phyloP scores from a whole-genome alignment of 768 basidiomycete species.

The Lepiota subincarnata region DNA sequence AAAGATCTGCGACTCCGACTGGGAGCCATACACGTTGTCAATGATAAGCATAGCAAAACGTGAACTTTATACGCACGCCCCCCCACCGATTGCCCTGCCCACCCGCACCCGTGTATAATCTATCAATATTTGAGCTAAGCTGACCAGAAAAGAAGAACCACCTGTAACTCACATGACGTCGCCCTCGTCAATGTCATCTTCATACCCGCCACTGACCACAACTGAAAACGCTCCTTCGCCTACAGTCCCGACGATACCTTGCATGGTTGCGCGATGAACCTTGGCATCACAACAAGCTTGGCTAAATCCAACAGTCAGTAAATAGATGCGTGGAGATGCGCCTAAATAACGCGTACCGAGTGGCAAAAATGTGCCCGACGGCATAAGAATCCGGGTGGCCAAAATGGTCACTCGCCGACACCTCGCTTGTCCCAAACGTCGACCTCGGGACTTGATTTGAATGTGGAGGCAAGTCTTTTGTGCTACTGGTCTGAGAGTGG shows the following conservation, averaged over 20 bases:
- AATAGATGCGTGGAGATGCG: background rate
- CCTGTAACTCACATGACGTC: conserved; percentile 30
- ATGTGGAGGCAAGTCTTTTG: background rate
- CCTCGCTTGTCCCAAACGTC: background rate
- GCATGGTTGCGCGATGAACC: conserved; percentile 25
- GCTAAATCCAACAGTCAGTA: conserved; percentile 16
- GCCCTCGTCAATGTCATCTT: conserved; percentile 38
- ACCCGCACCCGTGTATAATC: conserved; percentile 41
- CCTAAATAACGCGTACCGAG: background rate
- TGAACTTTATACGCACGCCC: background rate
- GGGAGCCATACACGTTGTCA: conserved; percentile 16
- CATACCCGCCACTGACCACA: conserved; percentile 36
- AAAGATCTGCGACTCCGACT: conserved; percentile 18
- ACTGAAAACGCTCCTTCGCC: conserved; percentile 36
- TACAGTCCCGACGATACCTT: conserved; percentile 32
- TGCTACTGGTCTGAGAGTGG: background rate
- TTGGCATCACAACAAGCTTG: conserved; percentile 20
- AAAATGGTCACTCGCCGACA: conserved; percentile 4
- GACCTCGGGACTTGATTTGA: background rate
- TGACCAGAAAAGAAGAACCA: background rate
- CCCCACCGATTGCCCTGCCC: background rate
- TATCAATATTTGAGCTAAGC: conserved; percentile 8
- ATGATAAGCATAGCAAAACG: background rate
- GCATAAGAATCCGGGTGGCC: conserved; percentile 5
- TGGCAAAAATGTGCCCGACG: conserved; percentile 3